A percentile compares a stretch with the other conserved stretches of the same genome.
Evolutionary conservation across 768 basidiomycete species (phyloP).

Genomic region (Podaxis carcinomalis): DNA sequence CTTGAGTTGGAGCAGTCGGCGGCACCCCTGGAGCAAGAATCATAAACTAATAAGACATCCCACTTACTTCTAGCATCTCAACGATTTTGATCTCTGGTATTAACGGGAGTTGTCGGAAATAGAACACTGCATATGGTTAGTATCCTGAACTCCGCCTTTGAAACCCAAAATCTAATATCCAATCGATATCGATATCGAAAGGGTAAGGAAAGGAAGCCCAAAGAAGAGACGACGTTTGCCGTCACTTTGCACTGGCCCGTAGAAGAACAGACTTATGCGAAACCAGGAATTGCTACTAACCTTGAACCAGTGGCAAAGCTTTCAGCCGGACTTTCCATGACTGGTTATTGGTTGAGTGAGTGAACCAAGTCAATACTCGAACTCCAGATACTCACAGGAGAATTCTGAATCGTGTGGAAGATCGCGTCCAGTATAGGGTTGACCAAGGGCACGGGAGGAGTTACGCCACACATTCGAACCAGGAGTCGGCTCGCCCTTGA

Average conservation of each 20-base stretch:
- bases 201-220: background rate
- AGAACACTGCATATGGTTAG: conserved; percentile 50
- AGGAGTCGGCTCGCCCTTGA: conserved; percentile 64
- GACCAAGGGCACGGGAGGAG: conserved; percentile 67
- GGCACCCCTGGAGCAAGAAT: conserved; percentile 10
- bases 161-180: background rate
- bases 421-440: conserved; percentile 66
- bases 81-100: conserved; percentile 72
- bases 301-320: conserved; percentile 80
- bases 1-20: background rate
- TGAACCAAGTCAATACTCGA: background rate
- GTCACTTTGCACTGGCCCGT: background rate
- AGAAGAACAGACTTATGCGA: background rate
- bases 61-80: conserved; percentile 69
- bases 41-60: background rate
- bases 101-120: conserved; percentile 85
- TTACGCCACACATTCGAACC: conserved; percentile 83
- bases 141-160: background rate
- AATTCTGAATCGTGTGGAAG: conserved; percentile 71
- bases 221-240: background rate
- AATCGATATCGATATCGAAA: conserved; percentile 4
- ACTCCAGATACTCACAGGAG: conserved; percentile 47
- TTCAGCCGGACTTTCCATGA: conserved; percentile 89
- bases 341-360: conserved; percentile 29
- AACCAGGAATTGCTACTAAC: conserved; percentile 25